These are phyloP conservation scores for Stephania cephalantha DNA, from an alignment of 164 flowering plant genomes.

Conservation along the genomic window DNA sequence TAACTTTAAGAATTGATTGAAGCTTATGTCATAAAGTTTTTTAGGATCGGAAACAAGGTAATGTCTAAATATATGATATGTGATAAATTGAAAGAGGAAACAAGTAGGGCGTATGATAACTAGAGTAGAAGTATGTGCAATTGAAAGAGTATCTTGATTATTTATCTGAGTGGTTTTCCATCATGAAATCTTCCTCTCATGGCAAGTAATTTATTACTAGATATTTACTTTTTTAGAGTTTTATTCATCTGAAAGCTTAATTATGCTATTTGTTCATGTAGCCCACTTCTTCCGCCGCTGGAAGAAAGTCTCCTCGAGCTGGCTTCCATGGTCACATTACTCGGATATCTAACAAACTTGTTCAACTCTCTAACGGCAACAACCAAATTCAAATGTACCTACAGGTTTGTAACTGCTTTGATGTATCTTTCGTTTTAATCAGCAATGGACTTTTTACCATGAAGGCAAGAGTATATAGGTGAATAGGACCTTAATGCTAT, in stretches of 20 bases:
- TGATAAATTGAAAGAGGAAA: neutral
- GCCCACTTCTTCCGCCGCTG: slow-evolving; percentile 73
- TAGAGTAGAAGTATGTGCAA: neutral
- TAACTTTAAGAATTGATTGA: no score
- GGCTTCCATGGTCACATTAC: slow-evolving; percentile 89
- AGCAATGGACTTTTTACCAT: no score
- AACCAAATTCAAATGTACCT: slow-evolving; percentile 50
- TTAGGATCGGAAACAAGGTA: neutral
- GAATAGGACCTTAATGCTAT: no score
- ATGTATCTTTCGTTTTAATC: neutral
- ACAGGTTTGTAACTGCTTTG: slow-evolving; percentile 42
- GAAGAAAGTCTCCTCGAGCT: slow-evolving; percentile 54
- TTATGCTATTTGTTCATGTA: slow-evolving; percentile 22
- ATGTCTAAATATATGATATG: neutral
- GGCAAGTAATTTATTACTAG: neutral
- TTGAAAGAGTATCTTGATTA: neutral
- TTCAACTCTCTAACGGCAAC: slow-evolving; percentile 57
- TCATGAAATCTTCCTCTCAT: neutral
- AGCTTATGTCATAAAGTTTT: neutral
- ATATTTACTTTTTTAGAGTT: neutral
- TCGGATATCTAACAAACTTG: slow-evolving; percentile 75
- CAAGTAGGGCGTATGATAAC: no score
- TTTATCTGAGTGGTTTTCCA: neutral
- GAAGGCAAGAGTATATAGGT: no score
- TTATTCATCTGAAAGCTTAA: neutral